A percentile compares a stretch with the other conserved stretches of the same genome.
phyloP scores from a whole-genome alignment of 2,329 filamentous ascomycete genomes.

The Talaromyces piceae region DNA sequence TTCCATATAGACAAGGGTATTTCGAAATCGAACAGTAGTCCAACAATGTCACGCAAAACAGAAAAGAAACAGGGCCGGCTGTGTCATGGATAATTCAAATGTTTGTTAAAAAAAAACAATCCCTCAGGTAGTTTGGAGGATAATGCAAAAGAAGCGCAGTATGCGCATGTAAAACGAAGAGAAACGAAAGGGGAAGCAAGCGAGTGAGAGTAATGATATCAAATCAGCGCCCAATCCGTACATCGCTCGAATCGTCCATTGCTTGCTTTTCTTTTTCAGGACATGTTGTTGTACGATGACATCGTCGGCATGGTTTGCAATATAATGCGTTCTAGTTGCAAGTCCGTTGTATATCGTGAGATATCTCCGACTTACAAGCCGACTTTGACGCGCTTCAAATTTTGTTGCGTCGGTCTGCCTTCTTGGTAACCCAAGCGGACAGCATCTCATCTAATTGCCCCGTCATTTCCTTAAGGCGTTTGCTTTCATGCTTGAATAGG shows the following conservation, averaged over 20 bases:
- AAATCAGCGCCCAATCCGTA: background rate
- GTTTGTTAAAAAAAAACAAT: background rate
- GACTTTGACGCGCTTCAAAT: constrained; percentile 15
- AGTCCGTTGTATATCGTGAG: constrained; percentile 4
- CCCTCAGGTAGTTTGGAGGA: background rate
- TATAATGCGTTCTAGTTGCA: background rate
- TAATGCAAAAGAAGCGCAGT: too few relatives aligned
- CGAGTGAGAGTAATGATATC: background rate
- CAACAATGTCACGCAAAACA: constrained; percentile 11
- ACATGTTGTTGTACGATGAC: background rate
- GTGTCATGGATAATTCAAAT: constrained; percentile 2
- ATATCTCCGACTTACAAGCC: background rate
- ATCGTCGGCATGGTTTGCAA: background rate
- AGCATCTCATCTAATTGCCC: constrained; percentile 84
- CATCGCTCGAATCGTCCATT: background rate
- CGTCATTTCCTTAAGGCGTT: constrained; percentile 77
- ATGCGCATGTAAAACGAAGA: constrained; percentile 4
- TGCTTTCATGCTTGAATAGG: constrained; percentile 81
- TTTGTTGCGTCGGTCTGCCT: constrained; percentile 20
- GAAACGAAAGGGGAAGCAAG: constrained; percentile 8
- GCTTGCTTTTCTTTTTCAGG: background rate
- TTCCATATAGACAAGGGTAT: constrained; percentile 11
- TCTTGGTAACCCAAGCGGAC: constrained; percentile 62
- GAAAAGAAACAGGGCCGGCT: constrained; percentile 12
- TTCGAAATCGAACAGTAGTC: constrained; percentile 17